Evolutionary conservation across 2,329 filamentous ascomycete species (phyloP), one percentile per base, ranked within the genome.

Genomic region (Chaetomiaceae sp.): DNA sequence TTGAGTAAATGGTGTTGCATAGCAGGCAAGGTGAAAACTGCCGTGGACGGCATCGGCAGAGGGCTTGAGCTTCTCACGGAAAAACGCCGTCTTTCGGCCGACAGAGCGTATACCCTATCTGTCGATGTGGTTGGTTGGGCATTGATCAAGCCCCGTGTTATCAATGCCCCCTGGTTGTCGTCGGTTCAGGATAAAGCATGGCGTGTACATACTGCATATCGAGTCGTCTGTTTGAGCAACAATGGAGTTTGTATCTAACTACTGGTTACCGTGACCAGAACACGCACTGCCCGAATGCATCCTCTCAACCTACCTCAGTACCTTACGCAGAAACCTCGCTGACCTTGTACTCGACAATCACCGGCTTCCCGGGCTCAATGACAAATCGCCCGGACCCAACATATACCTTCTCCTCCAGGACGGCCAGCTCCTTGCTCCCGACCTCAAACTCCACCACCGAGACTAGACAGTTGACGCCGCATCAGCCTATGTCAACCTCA

Each of bases 291-390:
- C n/a, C n/a, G n/a, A n/a, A n/a, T 6, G 27, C 27, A 12, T 12
- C 19, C 20, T 2, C 12, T 23, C 37, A 40, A 23, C 23, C 19
- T 40, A 15, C n/a, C n/a, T n/a, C n/a, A n/a, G n/a, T n/a, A n/a
- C n/a, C 9, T 47, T 51, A 63, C 33, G 51, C 55, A 9, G 60
- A 49, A 23, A 75, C 71, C 61, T 75, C 68, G 55, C 71, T 74
- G 52, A 75, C 70, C 62, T 72, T 73, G 61, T 75, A 76, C 66
- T 75, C 73, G 11, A 76, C 72, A 19, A 68, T 59, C 6, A 66
- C 53, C 12, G 68, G 63, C 63, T 72, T 67, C 20, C 70, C 72
- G 3, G 58, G 47, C 58, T 71, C 68, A n/a, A 74, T n/a, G 11
- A 74, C 59, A 54, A 76, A 75, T 29, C 69, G 64, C 17, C 73